These are phyloP conservation scores for Chlamydomonas incerta DNA, from an alignment of 139 green algal species.

Conservation along the genomic window DNA sequence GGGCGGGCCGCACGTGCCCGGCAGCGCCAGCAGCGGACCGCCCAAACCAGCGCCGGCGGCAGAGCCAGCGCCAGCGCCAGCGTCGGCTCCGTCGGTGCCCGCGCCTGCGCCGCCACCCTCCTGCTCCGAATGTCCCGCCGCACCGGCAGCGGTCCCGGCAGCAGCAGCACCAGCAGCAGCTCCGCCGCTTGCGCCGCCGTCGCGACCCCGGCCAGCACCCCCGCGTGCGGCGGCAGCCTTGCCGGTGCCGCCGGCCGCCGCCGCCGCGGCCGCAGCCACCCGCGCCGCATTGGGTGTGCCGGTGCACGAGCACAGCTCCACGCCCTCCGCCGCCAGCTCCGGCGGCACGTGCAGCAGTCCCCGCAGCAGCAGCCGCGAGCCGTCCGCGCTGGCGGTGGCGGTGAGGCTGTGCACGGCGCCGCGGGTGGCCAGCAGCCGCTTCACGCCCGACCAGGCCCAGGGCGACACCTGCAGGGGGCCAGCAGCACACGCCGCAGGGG, in stretches of 20 bases:
- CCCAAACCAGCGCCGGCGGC: no score
- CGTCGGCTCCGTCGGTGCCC: no score
- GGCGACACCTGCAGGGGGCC: slow-evolving; percentile 13
- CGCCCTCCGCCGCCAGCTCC: background rate
- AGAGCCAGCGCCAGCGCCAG: no score
- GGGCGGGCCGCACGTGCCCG: slow-evolving; percentile 11
- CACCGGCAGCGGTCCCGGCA: background rate
- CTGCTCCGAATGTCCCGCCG: no score
- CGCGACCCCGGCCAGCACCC: no score
- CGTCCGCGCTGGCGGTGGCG: slow-evolving; percentile 13
- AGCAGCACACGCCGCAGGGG: no score
- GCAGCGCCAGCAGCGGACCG: background rate
- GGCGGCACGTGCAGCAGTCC: slow-evolving; percentile 21
- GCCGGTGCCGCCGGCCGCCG: background rate
- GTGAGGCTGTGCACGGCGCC: slow-evolving; percentile 12
- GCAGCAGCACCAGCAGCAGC: background rate
- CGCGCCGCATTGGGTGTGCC: slow-evolving; percentile 11
- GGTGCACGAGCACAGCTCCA: slow-evolving; percentile 32
- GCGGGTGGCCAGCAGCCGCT: slow-evolving; percentile 20
- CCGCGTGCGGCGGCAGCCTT: background rate
- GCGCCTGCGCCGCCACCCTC: no score
- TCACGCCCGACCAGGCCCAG: slow-evolving; percentile 7
- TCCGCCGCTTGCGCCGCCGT: background rate
- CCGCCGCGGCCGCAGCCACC: background rate
- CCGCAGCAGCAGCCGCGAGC: slow-evolving; percentile 25